These are phyloP conservation scores for Candida glaebosa DNA, from an alignment of 805 yeast genomes.

Conservation along the genomic window DNA sequence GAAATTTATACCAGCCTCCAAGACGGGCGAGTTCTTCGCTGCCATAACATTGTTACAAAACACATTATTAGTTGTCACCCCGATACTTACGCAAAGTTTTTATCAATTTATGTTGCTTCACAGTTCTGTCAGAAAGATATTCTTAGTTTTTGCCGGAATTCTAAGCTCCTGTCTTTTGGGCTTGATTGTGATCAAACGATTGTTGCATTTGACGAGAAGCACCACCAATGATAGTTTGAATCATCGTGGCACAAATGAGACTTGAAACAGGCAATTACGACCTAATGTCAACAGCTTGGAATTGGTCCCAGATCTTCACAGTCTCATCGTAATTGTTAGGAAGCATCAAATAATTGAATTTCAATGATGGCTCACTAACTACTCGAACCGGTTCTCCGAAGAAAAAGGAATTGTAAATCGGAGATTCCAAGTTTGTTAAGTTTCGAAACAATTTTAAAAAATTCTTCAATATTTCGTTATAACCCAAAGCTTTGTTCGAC, in stretches of 20 bases:
- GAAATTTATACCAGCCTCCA: constrained; percentile 49
- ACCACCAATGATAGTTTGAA: constrained; percentile 6
- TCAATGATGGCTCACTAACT: constrained; percentile 22
- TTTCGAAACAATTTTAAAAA: constrained; percentile 26
- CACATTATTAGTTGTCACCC: constrained; percentile 41
- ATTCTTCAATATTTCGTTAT: constrained; percentile 31
- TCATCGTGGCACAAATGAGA: neutral
- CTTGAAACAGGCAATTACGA: too few species aligned
- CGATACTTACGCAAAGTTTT: constrained; percentile 43
- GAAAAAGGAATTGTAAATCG: constrained; percentile 21
- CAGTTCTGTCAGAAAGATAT: constrained; percentile 21
- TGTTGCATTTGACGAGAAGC: constrained; percentile 6
- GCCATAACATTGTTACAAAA: constrained; percentile 51
- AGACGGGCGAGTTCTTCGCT: constrained; percentile 14
- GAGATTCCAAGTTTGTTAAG: constrained; percentile 25
- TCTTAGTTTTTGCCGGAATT: constrained; percentile 12
- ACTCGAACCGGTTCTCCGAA: constrained; percentile 25
- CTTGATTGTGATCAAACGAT: constrained; percentile 6
- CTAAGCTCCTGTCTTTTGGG: constrained; percentile 6
- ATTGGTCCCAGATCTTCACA: constrained; percentile 22
- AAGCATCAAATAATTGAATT: constrained; percentile 32
- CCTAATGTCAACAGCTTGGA: neutral
- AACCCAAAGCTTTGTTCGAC: constrained; percentile 36
- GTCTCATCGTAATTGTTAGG: constrained; percentile 28
- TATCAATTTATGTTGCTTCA: constrained; percentile 30